Conservation (phyloP, 306 rosid species). For the Nissolia schottii region DNA sequence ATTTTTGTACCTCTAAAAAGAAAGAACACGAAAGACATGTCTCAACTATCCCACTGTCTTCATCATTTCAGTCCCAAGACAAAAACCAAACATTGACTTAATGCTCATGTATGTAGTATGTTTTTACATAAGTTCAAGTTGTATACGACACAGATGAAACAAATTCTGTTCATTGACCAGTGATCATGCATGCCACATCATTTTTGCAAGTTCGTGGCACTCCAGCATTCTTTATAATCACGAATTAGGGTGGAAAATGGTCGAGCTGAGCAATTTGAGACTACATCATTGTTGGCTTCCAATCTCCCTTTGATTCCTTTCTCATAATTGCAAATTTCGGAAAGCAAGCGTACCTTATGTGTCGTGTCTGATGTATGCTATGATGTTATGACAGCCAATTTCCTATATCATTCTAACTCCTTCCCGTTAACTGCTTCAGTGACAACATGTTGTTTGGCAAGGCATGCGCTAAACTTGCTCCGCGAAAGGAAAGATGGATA, state of each 20-base stretch:
- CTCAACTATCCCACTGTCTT: no score
- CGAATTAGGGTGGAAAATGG: not conserved
- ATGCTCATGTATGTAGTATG: not conserved
- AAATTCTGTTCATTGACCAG: no score
- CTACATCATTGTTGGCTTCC: not conserved
- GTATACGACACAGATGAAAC: no score
- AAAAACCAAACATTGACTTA: no score
- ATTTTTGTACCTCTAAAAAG: no score
- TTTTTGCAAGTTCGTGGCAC: no score
- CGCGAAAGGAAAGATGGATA: conserved; percentile 86
- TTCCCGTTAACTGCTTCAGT: conserved; percentile 45
- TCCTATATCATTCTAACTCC: conserved; percentile 11
- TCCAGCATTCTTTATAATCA: no score
- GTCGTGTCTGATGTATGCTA: conserved; percentile 2
- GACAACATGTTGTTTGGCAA: conserved; percentile 86
- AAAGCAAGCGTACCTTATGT: not conserved
- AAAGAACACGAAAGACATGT: no score
- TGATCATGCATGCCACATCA: no score
- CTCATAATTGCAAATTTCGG: not conserved
- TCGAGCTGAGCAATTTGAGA: not conserved
- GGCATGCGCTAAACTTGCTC: conserved; percentile 74
- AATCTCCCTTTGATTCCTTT: not conserved
- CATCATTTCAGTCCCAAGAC: no score
- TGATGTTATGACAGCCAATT: not conserved
- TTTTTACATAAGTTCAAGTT: not conserved